phyloP scores from a whole-genome alignment of 305 asterid species.

The Withania somnifera region DNA sequence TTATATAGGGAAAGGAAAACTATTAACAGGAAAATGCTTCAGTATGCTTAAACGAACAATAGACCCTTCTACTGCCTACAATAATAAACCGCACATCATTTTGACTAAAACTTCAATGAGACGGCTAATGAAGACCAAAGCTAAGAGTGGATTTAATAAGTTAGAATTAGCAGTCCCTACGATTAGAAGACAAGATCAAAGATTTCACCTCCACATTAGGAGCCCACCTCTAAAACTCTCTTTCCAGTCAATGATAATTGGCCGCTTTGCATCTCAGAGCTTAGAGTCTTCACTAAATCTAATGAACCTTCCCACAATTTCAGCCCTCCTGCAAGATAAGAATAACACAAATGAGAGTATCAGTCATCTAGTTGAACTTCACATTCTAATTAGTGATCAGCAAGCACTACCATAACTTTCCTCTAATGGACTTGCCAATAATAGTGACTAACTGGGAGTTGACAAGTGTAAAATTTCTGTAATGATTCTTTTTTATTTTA shows the following conservation, averaged over 20 bases:
- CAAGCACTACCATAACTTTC: too few species aligned
- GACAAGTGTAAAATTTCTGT: too few species aligned
- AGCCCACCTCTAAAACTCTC: constrained; percentile 86
- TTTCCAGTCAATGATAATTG: constrained; percentile 46
- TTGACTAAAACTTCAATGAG: background rate
- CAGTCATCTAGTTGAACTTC: background rate
- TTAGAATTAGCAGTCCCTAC: background rate
- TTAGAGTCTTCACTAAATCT: constrained; percentile 60
- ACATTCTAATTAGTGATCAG: too few species aligned
- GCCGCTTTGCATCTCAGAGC: constrained; percentile 46
- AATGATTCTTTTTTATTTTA: too few species aligned
- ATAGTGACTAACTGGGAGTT: too few species aligned
- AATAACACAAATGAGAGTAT: background rate
- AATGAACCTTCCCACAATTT: constrained; percentile 96
- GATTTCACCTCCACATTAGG: constrained; percentile 34
- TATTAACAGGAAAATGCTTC: background rate
- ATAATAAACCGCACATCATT: background rate
- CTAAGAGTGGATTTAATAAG: background rate
- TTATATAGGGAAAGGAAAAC: background rate
- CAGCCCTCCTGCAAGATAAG: constrained; percentile 58
- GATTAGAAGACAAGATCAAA: constrained; percentile 4
- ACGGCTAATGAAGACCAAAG: background rate
- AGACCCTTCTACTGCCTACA: background rate
- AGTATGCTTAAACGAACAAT: background rate
- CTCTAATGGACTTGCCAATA: too few species aligned